Base-by-base conservation (phyloP, 257 asterid species). In the Misopates orontium region DNA sequence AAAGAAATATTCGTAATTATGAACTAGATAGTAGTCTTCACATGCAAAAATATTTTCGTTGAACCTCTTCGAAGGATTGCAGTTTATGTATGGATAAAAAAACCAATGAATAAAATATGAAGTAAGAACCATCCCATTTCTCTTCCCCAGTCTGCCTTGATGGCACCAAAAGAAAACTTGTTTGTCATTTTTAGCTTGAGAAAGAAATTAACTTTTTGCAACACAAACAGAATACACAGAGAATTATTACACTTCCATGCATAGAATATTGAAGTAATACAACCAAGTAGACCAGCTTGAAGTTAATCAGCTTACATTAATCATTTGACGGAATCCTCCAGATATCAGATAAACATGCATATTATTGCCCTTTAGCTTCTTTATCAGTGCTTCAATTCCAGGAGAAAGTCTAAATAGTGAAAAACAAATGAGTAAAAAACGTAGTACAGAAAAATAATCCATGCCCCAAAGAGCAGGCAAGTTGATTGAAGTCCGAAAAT, bases 281-380 rank as follows among this genome's bases (percentile, higher is more conserved):
- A 45, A 68, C 19, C 23, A 39, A 67, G 56, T 21, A n/a, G 39
- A 59, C 45, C 8, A 59, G 23, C 56, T 28, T 39, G 53, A 71
- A 67, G 54, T 32, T 18, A 66, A 69, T 67, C 14, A 62, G 39
- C 84, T 68, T 80, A 93, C 97, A 59, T 87, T 87, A 82, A 90
- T 90, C 97, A 90, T 90, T 77, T 93, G 97, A 62, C 97, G 99
- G 59, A 90, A 93, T 22, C 99, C 97, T 57, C 97, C 95, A 31
- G 99, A 93, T 48, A 93, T 82, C 42, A 93, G 80, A 83, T 84
- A 93, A 53, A 93, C 96, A 50, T 64, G 76, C 58, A 56, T 86
- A 67, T 72, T 75, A 25, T 82, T 80, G 64, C 78, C 79, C 82
- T 82, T 82, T 73, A 90, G 84, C 78, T 83, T 83, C 82, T 77